These are phyloP conservation scores for Eucalyptus cloeziana DNA, from an alignment of 345 rosid species.

Conservation along the genomic window DNA sequence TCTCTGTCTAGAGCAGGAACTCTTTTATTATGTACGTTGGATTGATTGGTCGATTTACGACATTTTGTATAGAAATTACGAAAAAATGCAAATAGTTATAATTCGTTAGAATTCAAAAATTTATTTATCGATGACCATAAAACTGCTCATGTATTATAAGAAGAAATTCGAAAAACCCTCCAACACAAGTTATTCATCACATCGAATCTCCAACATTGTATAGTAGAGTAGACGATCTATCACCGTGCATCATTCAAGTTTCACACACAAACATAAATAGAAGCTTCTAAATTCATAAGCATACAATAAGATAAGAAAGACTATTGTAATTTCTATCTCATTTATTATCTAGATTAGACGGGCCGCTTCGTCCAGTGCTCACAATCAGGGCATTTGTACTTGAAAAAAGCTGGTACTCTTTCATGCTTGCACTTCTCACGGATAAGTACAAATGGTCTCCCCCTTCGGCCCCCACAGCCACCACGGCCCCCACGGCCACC, in stretches of 20 bases:
- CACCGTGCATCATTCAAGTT: not conserved
- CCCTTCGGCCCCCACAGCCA: too few species aligned
- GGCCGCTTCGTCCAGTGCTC: too few species aligned
- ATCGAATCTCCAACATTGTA: not conserved
- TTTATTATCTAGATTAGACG: too few species aligned
- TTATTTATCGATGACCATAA: too few species aligned
- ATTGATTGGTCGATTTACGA: not conserved
- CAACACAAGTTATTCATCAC: not conserved
- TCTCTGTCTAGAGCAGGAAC: not conserved
- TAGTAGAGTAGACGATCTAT: not conserved
- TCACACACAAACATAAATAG: not conserved
- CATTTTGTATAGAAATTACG: not conserved
- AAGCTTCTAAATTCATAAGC: not conserved
- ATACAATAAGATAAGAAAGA: not conserved
- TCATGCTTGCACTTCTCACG: not conserved
- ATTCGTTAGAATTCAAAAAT: not conserved
- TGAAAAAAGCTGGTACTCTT: not conserved
- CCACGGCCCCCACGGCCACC: rapidly evolving
- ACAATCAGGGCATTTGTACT: too few species aligned
- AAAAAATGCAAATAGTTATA: not conserved
- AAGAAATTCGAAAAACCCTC: not conserved
- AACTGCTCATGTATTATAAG: not conserved
- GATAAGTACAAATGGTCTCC: too few species aligned
- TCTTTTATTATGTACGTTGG: not conserved
- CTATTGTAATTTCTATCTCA: too few species aligned